Conservation (phyloP, 768 basidiomycete species). For the Leucocoprinus sp. region DNA sequence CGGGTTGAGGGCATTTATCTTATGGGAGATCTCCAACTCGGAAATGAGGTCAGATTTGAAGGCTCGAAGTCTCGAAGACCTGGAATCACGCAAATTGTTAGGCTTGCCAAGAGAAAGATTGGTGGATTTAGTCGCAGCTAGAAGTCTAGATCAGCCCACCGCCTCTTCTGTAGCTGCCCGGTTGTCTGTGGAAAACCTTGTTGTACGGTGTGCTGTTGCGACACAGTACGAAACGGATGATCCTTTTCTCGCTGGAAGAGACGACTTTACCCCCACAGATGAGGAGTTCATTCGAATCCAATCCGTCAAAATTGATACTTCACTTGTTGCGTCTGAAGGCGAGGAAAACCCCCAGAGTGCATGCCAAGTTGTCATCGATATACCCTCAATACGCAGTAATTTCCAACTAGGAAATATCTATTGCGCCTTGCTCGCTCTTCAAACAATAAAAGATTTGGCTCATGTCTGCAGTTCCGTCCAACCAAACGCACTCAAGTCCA, state of each 20-base stretch:
- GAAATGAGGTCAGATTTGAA: slow-evolving; percentile 29
- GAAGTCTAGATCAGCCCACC: slow-evolving; percentile 22
- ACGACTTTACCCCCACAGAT: slow-evolving; percentile 33
- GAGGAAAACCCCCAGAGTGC: slow-evolving; percentile 25
- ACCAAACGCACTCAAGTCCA: background rate
- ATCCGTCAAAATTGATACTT: slow-evolving; percentile 19
- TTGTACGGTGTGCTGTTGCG: slow-evolving; percentile 54
- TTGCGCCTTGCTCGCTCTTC: slow-evolving; percentile 53
- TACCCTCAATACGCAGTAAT: slow-evolving; percentile 43
- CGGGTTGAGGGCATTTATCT: slow-evolving; percentile 45
- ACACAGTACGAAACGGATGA: slow-evolving; percentile 64
- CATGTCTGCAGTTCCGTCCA: slow-evolving; percentile 13
- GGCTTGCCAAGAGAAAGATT: slow-evolving; percentile 44
- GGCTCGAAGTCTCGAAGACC: slow-evolving; percentile 27
- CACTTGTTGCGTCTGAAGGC: slow-evolving; percentile 18
- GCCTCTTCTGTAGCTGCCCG: slow-evolving; percentile 35
- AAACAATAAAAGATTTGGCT: slow-evolving; percentile 37
- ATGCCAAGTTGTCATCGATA: slow-evolving; percentile 37
- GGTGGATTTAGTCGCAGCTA: slow-evolving; percentile 35
- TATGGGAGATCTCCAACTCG: slow-evolving; percentile 49
- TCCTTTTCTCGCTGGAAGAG: slow-evolving; percentile 46
- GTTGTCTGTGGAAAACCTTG: slow-evolving; percentile 37
- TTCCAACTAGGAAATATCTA: slow-evolving; percentile 66
- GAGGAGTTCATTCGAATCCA: slow-evolving; percentile 40
- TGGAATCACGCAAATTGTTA: slow-evolving; percentile 44